Evolutionary conservation across 306 rosid genomes (phyloP).

Genomic region (Prunus mongolica): DNA sequence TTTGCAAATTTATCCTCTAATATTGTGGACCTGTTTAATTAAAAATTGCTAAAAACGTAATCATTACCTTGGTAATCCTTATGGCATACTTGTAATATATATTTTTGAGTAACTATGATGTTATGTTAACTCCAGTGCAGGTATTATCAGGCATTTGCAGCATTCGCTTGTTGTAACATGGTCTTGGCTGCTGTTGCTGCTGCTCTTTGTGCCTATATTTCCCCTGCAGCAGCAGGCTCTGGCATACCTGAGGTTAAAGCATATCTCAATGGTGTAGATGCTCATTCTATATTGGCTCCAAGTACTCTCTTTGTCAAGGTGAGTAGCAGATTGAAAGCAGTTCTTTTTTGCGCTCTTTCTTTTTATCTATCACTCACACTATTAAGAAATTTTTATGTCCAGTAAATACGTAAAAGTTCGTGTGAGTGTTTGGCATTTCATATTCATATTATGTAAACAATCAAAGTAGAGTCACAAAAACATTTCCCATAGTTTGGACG

Average conservation of each 20-base stretch:
- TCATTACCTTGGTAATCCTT: too few relatives aligned
- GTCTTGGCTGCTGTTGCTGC: slow-evolving; percentile 55
- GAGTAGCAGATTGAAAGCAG: slow-evolving; percentile 3
- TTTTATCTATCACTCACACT: neutral
- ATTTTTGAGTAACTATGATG: slow-evolving; percentile 17
- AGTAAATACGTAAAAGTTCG: neutral
- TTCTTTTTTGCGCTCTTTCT: neutral
- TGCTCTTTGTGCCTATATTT: slow-evolving; percentile 57
- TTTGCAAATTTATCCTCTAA: too few relatives aligned
- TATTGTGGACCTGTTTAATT: too few relatives aligned
- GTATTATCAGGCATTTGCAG: slow-evolving; percentile 57
- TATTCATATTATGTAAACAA: neutral
- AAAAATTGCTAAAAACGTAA: too few relatives aligned
- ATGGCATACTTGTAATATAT: too few relatives aligned
- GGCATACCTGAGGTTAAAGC: slow-evolving; percentile 94
- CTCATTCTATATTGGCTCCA: slow-evolving; percentile 72
- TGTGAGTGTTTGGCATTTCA: neutral
- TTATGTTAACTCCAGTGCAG: slow-evolving; percentile 42
- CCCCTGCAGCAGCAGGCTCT: slow-evolving; percentile 88
- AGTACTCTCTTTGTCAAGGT: slow-evolving; percentile 83
- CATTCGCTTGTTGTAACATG: slow-evolving; percentile 48
- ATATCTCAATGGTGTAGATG: slow-evolving; percentile 78
- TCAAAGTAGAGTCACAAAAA: neutral
- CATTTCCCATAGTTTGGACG: neutral
- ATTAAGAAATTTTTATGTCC: neutral